Evolutionary conservation across 1,284 basidiomycete genomes (phyloP), one percentile per base, ranked within the genome.

Genomic region (Ceratobasidium sp.): DNA sequence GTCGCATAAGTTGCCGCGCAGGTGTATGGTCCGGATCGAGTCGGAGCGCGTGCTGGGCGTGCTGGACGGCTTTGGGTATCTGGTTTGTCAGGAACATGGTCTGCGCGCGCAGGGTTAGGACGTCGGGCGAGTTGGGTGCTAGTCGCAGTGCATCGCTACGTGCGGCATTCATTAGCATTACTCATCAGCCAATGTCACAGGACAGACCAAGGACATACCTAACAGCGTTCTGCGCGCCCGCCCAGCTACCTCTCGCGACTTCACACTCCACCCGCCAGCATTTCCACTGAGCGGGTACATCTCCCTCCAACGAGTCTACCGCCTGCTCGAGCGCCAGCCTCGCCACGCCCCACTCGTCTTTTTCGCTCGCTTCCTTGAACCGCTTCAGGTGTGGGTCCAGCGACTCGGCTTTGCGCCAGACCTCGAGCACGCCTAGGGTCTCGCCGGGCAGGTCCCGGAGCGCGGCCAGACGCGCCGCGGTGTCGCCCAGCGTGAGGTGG

Each of bases 221-320:
- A 20, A 92, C 93, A 66, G 92, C 89, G n/a, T 84, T 86, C 79
- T 88, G 89, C 13, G 94, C 94, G 26, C 87, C 89, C 28, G 94
- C 93, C 89, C 89, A 91, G 78, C 90, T 91, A 48, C 89, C 89
- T 79, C 90, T 88, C 23, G 89, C 90, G 67, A 96, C 84, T 81
- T 95, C 91, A 5, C 95, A 86, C 84, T 95, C 92, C 48, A 95
- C 87, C 79, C 90, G 87, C 92, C 93, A 94, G n/a, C 90, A 83
- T 67, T 92, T 87, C 94, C 94, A 96, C 80, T 94, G 91, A 0
- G 87, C 86, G 5, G 94, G 94, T 2, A 91, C 87, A 81, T 93
- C 91, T 0, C 90, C 93, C 40, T 83, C 81, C 78, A 93, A 91
- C 54, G 89, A 86, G 82, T 92, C 89, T 75, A 81, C 80, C 2